Evolutionary conservation across 2,329 filamentous ascomycete species (phyloP).

Genomic region (Pseudogymnoascus sp.): DNA sequence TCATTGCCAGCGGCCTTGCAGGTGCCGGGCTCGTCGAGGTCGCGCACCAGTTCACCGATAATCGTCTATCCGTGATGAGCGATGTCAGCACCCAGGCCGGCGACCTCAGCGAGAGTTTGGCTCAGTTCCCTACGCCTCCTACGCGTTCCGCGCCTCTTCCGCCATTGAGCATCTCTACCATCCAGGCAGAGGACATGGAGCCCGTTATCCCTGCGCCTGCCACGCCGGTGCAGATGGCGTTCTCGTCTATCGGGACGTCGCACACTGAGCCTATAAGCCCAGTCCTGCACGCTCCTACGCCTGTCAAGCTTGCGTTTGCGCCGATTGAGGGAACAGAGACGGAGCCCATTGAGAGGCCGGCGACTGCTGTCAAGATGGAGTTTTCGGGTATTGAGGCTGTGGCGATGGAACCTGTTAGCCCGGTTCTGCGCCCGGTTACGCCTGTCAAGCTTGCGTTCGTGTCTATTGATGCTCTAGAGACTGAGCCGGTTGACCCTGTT

Average conservation of each 20-base stretch:
- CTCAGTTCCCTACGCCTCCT: constrained; percentile 47
- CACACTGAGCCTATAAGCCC: constrained; percentile 4
- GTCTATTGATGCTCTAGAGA: constrained; percentile 25
- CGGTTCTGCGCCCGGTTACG: neutral
- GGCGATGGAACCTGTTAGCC: neutral
- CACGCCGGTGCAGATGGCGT: constrained; percentile 24
- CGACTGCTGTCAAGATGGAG: neutral
- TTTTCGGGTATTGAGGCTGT: neutral
- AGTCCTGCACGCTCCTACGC: neutral
- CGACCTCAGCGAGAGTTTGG: constrained; percentile 40
- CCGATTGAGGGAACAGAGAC: neutral
- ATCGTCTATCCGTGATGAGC: constrained; percentile 10
- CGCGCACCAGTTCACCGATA: constrained; percentile 10
- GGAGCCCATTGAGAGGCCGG: neutral
- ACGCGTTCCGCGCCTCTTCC: constrained; percentile 27
- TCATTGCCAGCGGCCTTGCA: constrained; percentile 10
- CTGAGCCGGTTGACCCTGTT: neutral
- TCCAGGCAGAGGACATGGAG: constrained; percentile 29
- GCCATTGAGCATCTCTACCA: constrained; percentile 23
- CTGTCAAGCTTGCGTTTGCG: constrained; percentile 24
- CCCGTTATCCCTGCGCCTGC: constrained; percentile 10
- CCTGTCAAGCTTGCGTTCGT: constrained; percentile 31
- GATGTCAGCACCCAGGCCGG: constrained; percentile 8
- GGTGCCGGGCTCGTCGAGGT: constrained; percentile 16
- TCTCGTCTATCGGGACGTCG: constrained; percentile 29